A percentile compares a stretch with the other conserved stretches of the same genome.
These are phyloP conservation scores for Withania somnifera DNA, from an alignment of 305 asterid genomes.

Conservation along the genomic window DNA sequence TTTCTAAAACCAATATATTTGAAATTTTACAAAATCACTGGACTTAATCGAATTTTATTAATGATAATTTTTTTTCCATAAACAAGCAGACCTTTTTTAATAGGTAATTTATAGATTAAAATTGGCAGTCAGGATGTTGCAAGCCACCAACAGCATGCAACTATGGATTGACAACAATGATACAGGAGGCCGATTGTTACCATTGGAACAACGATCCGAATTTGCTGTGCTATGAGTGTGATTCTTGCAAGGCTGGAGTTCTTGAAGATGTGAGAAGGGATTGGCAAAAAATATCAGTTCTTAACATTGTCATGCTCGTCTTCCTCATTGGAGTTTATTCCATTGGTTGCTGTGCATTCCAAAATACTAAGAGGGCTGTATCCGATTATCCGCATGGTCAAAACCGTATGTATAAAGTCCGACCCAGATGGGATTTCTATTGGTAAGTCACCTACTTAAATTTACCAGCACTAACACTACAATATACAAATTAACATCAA, in stretches of 20 bases:
- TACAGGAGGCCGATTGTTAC: slow-evolving; percentile 74
- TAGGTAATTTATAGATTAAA: neutral
- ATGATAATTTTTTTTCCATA: no score
- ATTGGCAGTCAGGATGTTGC: slow-evolving; percentile 81
- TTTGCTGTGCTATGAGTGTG: slow-evolving; percentile 74
- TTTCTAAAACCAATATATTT: no score
- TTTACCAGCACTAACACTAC: neutral
- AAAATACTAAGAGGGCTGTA: slow-evolving; percentile 52
- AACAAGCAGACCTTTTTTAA: neutral
- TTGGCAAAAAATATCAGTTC: slow-evolving; percentile 86
- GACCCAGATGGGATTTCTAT: slow-evolving; percentile 83
- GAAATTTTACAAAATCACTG: no score
- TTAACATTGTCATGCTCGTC: slow-evolving; percentile 65
- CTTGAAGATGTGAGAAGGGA: slow-evolving; percentile 65
- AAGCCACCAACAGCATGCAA: slow-evolving; percentile 91
- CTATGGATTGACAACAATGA: slow-evolving; percentile 36
- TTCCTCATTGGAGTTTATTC: slow-evolving; percentile 74
- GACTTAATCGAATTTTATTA: no score
- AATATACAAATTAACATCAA: neutral
- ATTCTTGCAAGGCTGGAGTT: slow-evolving; percentile 93
- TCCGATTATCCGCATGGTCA: slow-evolving; percentile 52
- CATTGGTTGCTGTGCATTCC: slow-evolving; percentile 89
- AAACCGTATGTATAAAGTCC: slow-evolving; percentile 67
- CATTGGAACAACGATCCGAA: slow-evolving; percentile 68
- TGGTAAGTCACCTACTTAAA: slow-evolving; percentile 33